phyloP scores from a whole-genome alignment of 2,329 filamentous ascomycete genomes.

The Sarocladiaceae sp. region DNA sequence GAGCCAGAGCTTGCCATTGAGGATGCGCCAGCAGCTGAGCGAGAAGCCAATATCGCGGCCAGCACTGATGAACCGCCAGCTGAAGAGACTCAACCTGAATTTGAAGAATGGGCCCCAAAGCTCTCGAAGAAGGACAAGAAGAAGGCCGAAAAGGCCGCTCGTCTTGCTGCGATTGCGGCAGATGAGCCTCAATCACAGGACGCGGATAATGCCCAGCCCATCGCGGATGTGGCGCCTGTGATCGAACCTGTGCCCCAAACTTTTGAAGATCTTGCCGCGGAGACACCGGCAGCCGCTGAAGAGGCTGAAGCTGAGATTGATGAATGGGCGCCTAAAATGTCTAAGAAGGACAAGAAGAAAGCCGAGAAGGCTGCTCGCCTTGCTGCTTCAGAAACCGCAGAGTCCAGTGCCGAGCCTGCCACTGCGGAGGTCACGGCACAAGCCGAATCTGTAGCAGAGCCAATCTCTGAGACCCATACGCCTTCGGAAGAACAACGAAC shows the following conservation, averaged over 20 bases:
- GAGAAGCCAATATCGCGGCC: background rate
- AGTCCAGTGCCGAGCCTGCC: background rate
- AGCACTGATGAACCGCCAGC: background rate
- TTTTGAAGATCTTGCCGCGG: background rate
- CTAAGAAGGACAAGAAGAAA: slow-evolving; percentile 25
- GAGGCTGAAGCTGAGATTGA: background rate
- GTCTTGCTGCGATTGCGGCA: background rate
- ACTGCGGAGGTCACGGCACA: background rate
- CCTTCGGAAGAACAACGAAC: no score
- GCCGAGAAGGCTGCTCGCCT: slow-evolving; percentile 12
- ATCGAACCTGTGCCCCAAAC: background rate
- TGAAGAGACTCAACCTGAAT: background rate
- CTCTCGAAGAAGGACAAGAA: slow-evolving; percentile 24
- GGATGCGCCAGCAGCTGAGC: background rate
- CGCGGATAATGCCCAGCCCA: background rate
- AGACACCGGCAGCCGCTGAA: background rate
- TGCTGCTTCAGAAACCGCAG: background rate
- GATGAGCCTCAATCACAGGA: slow-evolving; percentile 3
- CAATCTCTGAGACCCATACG: background rate
- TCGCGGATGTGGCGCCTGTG: background rate
- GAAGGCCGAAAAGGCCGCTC: slow-evolving; percentile 15
- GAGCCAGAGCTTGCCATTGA: no score
- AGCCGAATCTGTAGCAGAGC: background rate
- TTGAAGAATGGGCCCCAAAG: slow-evolving; percentile 10
- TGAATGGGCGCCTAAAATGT: slow-evolving; percentile 13